These are phyloP conservation scores for Emmonsiellopsis sp. DNA, from an alignment of 2,329 filamentous ascomycete species.

Conservation along the genomic window DNA sequence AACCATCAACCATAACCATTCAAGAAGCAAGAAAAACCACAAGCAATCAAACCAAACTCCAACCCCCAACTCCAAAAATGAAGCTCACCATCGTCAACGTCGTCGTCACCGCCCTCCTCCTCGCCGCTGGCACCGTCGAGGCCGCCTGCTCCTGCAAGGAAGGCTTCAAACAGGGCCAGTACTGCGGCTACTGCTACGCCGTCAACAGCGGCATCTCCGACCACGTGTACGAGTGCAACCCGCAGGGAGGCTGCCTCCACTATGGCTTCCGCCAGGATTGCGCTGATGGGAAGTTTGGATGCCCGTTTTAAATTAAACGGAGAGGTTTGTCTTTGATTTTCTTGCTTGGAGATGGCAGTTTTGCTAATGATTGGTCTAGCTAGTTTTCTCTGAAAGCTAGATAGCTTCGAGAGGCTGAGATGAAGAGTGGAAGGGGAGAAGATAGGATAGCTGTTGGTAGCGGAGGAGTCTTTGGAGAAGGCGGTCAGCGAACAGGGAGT, in stretches of 20 bases:
- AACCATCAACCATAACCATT: background rate
- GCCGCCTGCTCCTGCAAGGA: background rate
- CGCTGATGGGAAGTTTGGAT: background rate
- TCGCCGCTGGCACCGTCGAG: background rate
- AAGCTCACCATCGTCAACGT: slow-evolving; percentile 1
- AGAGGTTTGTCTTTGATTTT: background rate
- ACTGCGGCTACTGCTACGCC: background rate
- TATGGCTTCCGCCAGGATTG: background rate
- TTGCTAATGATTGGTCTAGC: too few relatives aligned
- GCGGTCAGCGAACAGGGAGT: too few relatives aligned
- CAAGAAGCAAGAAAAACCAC: background rate
- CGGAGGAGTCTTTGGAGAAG: too few relatives aligned
- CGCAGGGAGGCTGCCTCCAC: background rate
- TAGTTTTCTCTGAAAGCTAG: too few relatives aligned
- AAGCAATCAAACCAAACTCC: background rate
- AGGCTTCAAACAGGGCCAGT: background rate
- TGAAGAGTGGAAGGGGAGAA: too few relatives aligned
- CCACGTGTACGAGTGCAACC: slow-evolving; percentile 2
- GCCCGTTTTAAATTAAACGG: background rate
- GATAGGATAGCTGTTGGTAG: too few relatives aligned
- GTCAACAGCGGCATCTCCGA: background rate
- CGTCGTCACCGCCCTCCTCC: background rate
- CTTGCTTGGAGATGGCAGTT: background rate
- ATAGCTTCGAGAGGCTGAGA: too few relatives aligned
- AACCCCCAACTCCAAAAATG: background rate